A percentile compares a stretch with the other conserved stretches of the same genome.
These are phyloP conservation scores for Claviceps pazoutovae DNA, from an alignment of 2,329 filamentous ascomycete genomes.

Conservation along the genomic window DNA sequence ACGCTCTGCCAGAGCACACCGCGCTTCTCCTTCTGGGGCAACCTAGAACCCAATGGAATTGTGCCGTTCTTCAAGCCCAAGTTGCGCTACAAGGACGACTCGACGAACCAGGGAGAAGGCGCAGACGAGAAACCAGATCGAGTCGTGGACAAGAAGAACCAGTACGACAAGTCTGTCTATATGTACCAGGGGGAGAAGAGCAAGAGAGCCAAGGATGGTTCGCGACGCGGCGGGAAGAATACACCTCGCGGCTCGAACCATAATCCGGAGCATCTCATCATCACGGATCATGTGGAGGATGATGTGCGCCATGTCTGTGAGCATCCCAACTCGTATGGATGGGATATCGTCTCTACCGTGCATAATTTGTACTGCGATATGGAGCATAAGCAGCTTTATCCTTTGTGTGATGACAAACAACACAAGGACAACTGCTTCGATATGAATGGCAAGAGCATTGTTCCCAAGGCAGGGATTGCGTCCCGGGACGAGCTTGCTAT, in stretches of 20 bases:
- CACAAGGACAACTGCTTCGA: slow-evolving; percentile 10
- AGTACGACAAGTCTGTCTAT: slow-evolving; percentile 7
- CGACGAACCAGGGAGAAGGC: slow-evolving; percentile 3
- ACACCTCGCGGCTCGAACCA: not conserved
- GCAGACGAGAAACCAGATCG: slow-evolving; percentile 6
- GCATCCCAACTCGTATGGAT: slow-evolving; percentile 15
- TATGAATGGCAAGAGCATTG: not conserved
- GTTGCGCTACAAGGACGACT: slow-evolving; percentile 12
- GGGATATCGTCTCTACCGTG: slow-evolving; percentile 17
- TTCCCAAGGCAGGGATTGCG: not conserved
- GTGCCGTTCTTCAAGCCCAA: slow-evolving; percentile 14
- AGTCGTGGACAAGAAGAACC: slow-evolving; percentile 6
- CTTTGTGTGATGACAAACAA: slow-evolving; percentile 11
- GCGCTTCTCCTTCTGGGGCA: slow-evolving; percentile 11
- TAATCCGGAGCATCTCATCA: slow-evolving; percentile 9
- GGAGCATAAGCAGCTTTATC: slow-evolving; percentile 13
- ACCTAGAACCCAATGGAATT: slow-evolving; percentile 9
- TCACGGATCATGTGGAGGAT: slow-evolving; percentile 12
- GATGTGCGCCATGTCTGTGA: slow-evolving; percentile 18
- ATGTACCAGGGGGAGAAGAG: slow-evolving; percentile 4
- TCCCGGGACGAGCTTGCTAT: not conserved
- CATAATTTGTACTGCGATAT: slow-evolving; percentile 21
- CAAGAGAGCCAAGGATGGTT: not conserved
- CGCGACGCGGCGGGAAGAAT: not conserved
- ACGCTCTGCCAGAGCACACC: slow-evolving; percentile 11